These are phyloP conservation scores for Ceratocystis diversiconidia DNA, from an alignment of 2,329 filamentous ascomycete species.

Conservation along the genomic window DNA sequence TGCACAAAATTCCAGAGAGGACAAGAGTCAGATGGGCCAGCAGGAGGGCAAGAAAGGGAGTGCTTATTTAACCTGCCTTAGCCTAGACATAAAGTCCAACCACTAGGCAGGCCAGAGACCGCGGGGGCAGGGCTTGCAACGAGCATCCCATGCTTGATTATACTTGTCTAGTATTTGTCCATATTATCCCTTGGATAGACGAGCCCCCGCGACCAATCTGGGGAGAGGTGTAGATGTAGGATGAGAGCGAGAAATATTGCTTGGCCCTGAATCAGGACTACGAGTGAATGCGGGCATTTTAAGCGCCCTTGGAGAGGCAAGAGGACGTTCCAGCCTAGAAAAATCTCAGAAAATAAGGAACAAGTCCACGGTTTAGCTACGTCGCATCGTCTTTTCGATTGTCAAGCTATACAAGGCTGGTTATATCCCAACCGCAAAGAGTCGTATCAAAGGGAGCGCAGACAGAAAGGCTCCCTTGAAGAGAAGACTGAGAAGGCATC, in stretches of 20 bases:
- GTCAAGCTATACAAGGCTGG: not conserved
- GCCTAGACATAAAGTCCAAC: not conserved
- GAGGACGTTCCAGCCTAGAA: no score
- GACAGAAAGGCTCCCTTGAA: not conserved
- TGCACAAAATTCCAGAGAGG: not conserved
- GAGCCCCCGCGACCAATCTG: no score
- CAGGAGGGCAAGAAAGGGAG: not conserved
- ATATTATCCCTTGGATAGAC: no score
- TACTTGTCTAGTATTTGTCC: no score
- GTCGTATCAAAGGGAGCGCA: not conserved
- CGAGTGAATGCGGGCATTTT: no score
- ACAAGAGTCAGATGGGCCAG: not conserved
- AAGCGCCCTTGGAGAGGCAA: no score
- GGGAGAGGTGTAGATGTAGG: no score
- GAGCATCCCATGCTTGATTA: no score
- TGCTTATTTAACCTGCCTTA: not conserved
- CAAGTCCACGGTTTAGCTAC: not conserved
- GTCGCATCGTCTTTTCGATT: not conserved
- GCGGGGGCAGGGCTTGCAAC: not conserved
- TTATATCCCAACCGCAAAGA: not conserved
- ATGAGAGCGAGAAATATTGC: no score
- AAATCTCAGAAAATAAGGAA: not conserved
- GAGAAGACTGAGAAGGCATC: no score
- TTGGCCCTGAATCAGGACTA: no score
- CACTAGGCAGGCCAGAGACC: not conserved